Evolutionary conservation across 164 flowering plant genomes (phyloP), one percentile per base, ranked within the genome.

Genomic region (Aristolochia fimbriata): DNA sequence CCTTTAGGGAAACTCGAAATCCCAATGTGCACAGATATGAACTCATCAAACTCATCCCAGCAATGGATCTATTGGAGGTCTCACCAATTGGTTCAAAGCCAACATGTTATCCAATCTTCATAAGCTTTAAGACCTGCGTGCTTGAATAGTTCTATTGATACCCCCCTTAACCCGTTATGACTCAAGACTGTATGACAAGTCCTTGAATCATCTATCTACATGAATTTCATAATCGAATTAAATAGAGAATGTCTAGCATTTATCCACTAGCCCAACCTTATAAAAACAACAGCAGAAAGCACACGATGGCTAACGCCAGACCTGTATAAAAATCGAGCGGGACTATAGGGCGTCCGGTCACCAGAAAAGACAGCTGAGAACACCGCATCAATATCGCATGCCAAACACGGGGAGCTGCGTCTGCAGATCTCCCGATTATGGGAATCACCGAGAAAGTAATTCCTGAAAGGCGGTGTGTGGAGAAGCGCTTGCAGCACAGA

Each of bases 261-360:
- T 11, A 8, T 55, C 11, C 2, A 27, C 27, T 10, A 0, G 4
- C 14, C 24, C 37, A 25, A 15, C 17, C 10, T 13, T 5, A 27
- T 15, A 27, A 14, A 55, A n/a, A 55, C 2, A 55, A 49, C 1
- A 49, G 20, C 43, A 37, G 43, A 49, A 49, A 48, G 20, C 51
- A 15, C 16, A 48, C 25, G n/a, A 30, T 24, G 31, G n/a, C 20
- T 31, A 61, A 57, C 47, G 60, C 52, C 50, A 27, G 41, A 84
- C 89, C 89, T 84, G 83, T 78, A 80, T 25, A 84, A 82, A 61
- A 84, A 80, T 58, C 65, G 77, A 41, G 84, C 83, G 0, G 89
- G 86, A 61, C 86, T 82, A 55, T 74, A 84, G 50, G 89, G 85
- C 3, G 78, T 61, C 62, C 78, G 76, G 62, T 80, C 81, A 1